Evolutionary conservation across 2,329 filamentous ascomycete genomes (phyloP), one percentile per base, ranked within the genome.

Genomic region (Metarhizium robertsii): DNA sequence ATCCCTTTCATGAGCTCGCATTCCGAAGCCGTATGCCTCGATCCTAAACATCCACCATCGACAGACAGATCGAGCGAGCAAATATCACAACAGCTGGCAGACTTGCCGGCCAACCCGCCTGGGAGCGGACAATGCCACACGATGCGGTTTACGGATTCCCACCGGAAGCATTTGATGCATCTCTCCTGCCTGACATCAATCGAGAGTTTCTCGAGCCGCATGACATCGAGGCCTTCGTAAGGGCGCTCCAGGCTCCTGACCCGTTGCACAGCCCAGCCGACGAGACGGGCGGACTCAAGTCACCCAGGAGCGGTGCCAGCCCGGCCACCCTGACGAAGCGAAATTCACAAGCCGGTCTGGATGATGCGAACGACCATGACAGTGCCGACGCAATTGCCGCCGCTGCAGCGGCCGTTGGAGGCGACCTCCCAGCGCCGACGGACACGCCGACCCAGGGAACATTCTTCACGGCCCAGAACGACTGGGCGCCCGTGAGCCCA

Each of bases 401-500:
- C 1, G 66, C 71, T 2, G 69, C 71, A 0, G 72, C 71, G 0
- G 69, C 71, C 20, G 71, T 71, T 1, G 71, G 73, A 3, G 68
- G 71, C 29, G 70, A 75, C 6, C 40, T 69, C 20, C 58, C 61
- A 3, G n/a, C 16, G 8, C 54, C 61, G 8, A 57, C 63, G 4
- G 56, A 61, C 6, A 57, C 58, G 55, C 70, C 61, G 60, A 58
- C 45, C 2, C 69, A 71, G 56, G 73, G 71, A 43, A 72, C 82
- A 52, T 91, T 92, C 67, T 90, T 97, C 64, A 88, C 90, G 3
- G 92, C 94, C 45, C 84, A 95, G 66, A 95, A 95, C 69, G 94
- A 99, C 75, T 99, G 94, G 94, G 86, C 89, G 16, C 94, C 94
- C 0, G 83, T 97, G 13, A 86, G 88, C 62, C 83, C 92, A 67